Conservation (phyloP, 1,284 basidiomycete species). For the Athelia sp. region DNA sequence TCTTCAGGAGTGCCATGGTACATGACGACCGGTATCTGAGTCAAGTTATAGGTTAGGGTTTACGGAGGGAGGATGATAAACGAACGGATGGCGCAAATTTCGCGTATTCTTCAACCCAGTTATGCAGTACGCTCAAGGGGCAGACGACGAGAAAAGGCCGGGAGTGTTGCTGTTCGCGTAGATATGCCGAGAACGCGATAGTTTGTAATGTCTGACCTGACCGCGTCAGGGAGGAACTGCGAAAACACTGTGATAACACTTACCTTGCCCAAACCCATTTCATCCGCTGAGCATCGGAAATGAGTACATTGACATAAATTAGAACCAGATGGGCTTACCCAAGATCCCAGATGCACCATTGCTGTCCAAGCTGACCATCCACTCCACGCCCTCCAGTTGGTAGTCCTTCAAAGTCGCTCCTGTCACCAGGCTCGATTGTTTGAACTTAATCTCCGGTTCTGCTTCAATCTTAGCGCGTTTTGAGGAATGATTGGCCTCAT, state of each 20-base stretch:
- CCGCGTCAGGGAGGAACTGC: not conserved
- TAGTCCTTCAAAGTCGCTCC: constrained; percentile 86
- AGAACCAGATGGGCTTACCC: constrained; percentile 36
- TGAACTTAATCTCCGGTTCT: constrained; percentile 35
- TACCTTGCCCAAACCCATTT: constrained; percentile 93
- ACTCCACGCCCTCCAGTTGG: constrained; percentile 92
- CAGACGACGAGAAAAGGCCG: constrained; percentile 88
- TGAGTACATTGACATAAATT: constrained; percentile 3
- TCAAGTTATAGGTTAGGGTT: not conserved
- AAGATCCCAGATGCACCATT: constrained; percentile 95
- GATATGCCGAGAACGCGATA: constrained; percentile 88
- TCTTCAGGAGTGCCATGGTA: constrained; percentile 85
- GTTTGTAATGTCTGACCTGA: constrained; percentile 79
- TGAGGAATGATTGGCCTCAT: constrained; percentile 6
- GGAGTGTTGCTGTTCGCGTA: constrained; percentile 72
- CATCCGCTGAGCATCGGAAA: constrained; percentile 57
- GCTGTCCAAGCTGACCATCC: constrained; percentile 92
- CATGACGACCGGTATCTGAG: constrained; percentile 78
- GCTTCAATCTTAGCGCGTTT: constrained; percentile 28
- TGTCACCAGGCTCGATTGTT: constrained; percentile 78
- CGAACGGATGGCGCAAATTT: constrained; percentile 76
- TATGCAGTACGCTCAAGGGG: constrained; percentile 88
- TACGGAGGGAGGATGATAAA: constrained; percentile 9
- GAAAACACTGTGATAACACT: constrained; percentile 6
- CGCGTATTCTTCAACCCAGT: constrained; percentile 87